Evolutionary conservation across 2,329 filamentous ascomycete genomes (phyloP).

Genomic region (Colletotrichum chrysophilum): DNA sequence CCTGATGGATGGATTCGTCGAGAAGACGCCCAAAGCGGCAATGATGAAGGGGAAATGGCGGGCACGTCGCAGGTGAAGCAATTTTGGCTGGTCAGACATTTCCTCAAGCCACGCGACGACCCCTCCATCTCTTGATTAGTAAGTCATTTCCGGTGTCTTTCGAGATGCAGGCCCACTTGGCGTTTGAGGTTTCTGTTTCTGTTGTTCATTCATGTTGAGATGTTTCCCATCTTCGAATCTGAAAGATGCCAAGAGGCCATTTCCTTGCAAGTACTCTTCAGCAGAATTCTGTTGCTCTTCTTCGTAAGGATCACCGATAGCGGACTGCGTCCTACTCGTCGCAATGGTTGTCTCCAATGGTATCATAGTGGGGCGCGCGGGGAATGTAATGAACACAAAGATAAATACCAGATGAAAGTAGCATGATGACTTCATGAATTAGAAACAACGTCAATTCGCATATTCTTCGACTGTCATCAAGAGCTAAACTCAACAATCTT

Average conservation of each 20-base stretch:
- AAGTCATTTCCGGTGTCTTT: neutral
- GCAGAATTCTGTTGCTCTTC: neutral
- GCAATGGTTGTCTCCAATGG: constrained; percentile 9
- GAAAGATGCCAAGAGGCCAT: neutral
- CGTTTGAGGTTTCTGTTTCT: neutral
- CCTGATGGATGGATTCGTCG: neutral
- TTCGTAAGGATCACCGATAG: neutral
- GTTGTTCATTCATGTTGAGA: neutral
- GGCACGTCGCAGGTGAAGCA: neutral
- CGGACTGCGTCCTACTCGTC: neutral
- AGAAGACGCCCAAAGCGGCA: neutral
- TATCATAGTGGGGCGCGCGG: constrained; percentile 21
- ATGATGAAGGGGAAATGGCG: neutral
- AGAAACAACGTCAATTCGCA: neutral
- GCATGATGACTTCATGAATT: neutral
- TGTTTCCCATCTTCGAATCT: neutral
- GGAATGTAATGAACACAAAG: neutral
- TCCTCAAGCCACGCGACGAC: neutral
- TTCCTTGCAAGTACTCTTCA: neutral
- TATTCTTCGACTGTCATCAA: neutral
- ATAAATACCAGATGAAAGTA: neutral
- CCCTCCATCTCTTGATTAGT: neutral
- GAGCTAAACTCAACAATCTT: neutral
- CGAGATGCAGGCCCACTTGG: neutral
- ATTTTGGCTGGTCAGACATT: neutral